Conservation (phyloP, 2,329 filamentous ascomycete species). For the Alternaria tenuissima region DNA sequence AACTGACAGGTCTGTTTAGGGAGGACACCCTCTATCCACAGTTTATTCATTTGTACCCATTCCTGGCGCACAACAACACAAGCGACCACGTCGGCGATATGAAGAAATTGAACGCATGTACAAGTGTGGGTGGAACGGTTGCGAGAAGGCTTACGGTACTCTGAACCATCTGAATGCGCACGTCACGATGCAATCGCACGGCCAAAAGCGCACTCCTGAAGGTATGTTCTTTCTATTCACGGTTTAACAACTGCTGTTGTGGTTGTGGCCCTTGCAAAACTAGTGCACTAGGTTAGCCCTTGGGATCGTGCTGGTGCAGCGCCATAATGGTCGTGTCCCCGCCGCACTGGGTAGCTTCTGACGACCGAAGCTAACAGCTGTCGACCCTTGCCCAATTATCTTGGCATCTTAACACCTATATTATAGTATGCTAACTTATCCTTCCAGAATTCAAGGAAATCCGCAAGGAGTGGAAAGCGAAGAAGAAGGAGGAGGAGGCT, state of each 20-base stretch:
- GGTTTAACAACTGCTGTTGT: conserved; percentile 23
- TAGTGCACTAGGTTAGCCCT: conserved; percentile 45
- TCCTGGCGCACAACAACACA: conserved; percentile 95
- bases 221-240: conserved; percentile 67
- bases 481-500: conserved; percentile 98
- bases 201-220: conserved; percentile 93
- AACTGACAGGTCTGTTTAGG: conserved; percentile 43
- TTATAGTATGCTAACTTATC: conserved; percentile 49
- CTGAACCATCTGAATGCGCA: conserved; percentile 97
- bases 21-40: conserved; percentile 68
- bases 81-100: conserved; percentile 89
- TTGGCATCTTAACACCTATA: conserved; percentile 41
- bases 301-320: conserved; percentile 55
- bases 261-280: conserved; percentile 38
- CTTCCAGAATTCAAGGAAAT: conserved; percentile 95
- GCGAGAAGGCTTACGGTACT: conserved; percentile 98
- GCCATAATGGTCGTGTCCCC: conserved; percentile 62
- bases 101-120: conserved; percentile 99
- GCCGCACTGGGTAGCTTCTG: conserved; percentile 57
- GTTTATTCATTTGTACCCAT: conserved; percentile 99
- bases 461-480: conserved; percentile 97
- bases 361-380: conserved; percentile 56
- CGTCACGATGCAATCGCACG: conserved; percentile 98
- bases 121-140: conserved; percentile 98
- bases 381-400: conserved; percentile 50